Percentiles rank a stretch among this genome's conserved stretches.
These are phyloP conservation scores for Knoxdaviesia capensis DNA, from an alignment of 2,329 filamentous ascomycete species.

Conservation along the genomic window DNA sequence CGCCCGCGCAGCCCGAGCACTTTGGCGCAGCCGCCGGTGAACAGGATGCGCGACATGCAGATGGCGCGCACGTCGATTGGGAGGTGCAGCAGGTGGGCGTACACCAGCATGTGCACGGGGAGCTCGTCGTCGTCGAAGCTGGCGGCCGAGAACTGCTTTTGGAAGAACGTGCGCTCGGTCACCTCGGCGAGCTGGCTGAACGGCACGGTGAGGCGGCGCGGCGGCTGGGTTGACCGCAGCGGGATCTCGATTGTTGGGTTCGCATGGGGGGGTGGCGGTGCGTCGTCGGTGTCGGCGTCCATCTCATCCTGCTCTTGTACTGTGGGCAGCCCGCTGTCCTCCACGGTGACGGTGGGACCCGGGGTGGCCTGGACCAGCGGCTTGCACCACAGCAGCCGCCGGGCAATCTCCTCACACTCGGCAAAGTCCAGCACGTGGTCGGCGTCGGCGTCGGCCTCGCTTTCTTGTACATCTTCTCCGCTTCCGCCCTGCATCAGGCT, in stretches of 20 bases:
- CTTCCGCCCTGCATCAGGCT: conserved; percentile 12
- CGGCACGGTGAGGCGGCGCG: conserved; percentile 39
- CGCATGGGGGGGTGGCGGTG: conserved; percentile 7
- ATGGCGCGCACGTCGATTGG: conserved; percentile 64
- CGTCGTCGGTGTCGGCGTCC: conserved; percentile 9
- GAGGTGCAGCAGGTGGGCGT: conserved; percentile 52
- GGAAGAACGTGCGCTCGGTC: conserved; percentile 59
- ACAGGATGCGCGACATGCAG: conserved; percentile 77
- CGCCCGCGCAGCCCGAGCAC: conserved; percentile 64
- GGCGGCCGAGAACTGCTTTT: conserved; percentile 21
- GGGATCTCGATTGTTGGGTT: conserved; percentile 18
- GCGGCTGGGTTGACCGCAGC: conserved; percentile 24
- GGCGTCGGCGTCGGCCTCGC: conserved; percentile 9
- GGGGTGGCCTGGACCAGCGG: conserved; percentile 1
- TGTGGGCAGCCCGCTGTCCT: conserved; percentile 22
- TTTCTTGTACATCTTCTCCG: conserved; percentile 11
- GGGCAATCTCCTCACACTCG: conserved; percentile 62
- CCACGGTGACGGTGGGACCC: conserved; percentile 3
- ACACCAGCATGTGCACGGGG: conserved; percentile 56
- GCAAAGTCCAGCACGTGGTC: conserved; percentile 40
- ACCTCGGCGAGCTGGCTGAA: conserved; percentile 54
- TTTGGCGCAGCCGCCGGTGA: conserved; percentile 62
- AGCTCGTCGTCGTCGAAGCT: conserved; percentile 76
- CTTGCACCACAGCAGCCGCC: conserved; percentile 58
- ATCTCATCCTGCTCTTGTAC: conserved; percentile 38